These are phyloP conservation scores for Talaromyces sp. DNA, from an alignment of 2,329 filamentous ascomycete species.

Conservation along the genomic window DNA sequence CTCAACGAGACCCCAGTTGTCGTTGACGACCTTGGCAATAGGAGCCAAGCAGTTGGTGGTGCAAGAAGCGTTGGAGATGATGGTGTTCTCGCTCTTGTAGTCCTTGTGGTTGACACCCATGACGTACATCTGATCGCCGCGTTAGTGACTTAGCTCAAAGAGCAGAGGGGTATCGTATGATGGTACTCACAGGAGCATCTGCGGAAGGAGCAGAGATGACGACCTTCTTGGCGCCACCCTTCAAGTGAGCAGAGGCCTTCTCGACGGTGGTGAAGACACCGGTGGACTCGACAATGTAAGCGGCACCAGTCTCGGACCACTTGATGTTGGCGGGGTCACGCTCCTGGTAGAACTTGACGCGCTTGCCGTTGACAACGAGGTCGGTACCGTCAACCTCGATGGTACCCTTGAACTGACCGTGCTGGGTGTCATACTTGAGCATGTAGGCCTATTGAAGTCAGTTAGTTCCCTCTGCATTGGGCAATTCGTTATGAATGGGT, in stretches of 20 bases:
- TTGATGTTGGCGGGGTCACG: conserved; percentile 83
- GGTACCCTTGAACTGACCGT: conserved; percentile 93
- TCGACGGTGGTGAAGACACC: conserved; percentile 99
- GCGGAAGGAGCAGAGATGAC: conserved; percentile 56
- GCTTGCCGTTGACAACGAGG: conserved; percentile 90
- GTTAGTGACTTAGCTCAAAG: neutral
- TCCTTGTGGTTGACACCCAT: conserved; percentile 96
- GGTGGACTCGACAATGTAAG: conserved; percentile 96
- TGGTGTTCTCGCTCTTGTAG: conserved; percentile 84
- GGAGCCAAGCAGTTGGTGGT: conserved; percentile 99
- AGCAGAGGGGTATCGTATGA: no score
- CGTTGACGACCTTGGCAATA: conserved; percentile 98
- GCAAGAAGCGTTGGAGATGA: conserved; percentile 99
- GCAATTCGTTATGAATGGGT: neutral
- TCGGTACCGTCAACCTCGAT: conserved; percentile 67
- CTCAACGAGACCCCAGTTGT: conserved; percentile 96
- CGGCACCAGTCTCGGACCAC: conserved; percentile 79
- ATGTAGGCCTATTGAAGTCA: conserved; percentile 72
- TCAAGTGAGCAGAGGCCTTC: conserved; percentile 90
- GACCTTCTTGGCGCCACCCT: conserved; percentile 97
- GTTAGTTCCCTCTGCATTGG: neutral
- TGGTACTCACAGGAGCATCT: conserved; percentile 64
- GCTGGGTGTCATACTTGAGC: conserved; percentile 98
- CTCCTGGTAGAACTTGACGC: conserved; percentile 90
- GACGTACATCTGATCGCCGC: conserved; percentile 74